These are phyloP conservation scores for Blakeslea trispora DNA, from an alignment of 371 early-diverging fungal species.

Conservation along the genomic window DNA sequence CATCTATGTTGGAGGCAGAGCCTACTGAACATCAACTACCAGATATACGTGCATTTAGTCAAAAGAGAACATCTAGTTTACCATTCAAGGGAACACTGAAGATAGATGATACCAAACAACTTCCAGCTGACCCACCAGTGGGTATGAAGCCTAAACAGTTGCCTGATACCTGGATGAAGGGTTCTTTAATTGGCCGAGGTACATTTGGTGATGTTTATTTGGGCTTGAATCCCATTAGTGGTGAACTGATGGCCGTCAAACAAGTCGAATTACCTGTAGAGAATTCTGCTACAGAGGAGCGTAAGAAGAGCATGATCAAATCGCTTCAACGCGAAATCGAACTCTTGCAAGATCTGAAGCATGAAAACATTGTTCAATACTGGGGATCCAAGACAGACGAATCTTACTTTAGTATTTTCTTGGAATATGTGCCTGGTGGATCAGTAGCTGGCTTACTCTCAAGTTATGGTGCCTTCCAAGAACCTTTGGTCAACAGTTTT, in stretches of 20 bases:
- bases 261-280: conserved; percentile 88
- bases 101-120: too few species aligned
- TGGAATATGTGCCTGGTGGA: conserved; percentile 98
- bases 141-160: not conserved
- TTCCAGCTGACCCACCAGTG: too few species aligned
- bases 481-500: conserved; percentile 80
- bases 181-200: conserved; percentile 94
- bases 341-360: conserved; percentile 85
- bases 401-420: conserved; percentile 87
- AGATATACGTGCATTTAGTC: too few species aligned
- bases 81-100: too few species aligned
- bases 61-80: not conserved
- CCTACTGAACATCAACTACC: too few species aligned
- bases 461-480: conserved; percentile 86
- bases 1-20: too few species aligned
- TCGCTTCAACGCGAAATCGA: conserved; percentile 90
- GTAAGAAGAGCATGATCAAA: conserved; percentile 73
- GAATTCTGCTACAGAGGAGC: conserved; percentile 65
- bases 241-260: conserved; percentile 97
- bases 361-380: conserved; percentile 95
- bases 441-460: conserved; percentile 87
- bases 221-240: conserved; percentile 82
- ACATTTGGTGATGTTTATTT: conserved; percentile 97
- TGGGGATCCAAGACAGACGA: conserved; percentile 84
- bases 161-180: conserved; percentile 75